Evolutionary conservation across 1,139 yeast species (phyloP), one percentile per base, ranked within the genome.

Genomic region (Lodderomyces margitis): DNA sequence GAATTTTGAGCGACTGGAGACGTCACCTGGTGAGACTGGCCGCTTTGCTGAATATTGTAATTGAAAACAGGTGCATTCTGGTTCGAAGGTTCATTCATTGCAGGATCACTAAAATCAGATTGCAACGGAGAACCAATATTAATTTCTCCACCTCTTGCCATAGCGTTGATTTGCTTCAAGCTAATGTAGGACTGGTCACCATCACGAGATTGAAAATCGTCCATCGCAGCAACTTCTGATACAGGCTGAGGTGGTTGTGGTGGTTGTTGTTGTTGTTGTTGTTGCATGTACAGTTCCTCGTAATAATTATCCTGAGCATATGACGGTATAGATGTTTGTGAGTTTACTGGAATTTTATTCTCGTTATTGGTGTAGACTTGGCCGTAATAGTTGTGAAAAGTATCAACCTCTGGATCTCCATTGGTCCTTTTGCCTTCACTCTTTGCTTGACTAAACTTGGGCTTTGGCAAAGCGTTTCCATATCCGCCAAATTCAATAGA

Each of bases 401-500:
- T 50, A 28, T 23, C 28, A 21, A 28, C n/a, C 19, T 28, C 32
- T n/a, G n/a, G n/a, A n/a, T 28, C 32, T 7, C n/a, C n/a, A 19
- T 8, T 9, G 3, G 19, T 12, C 11, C n/a, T 28, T 23, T n/a
- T 19, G 30, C 11, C 12, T 3, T 28, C 24, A 28, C 12, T 30
- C 10, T 27, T 35, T 3, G 12, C 20, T 14, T 28, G 34, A 20
- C 24, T 31, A 37, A 36, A 38, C 30, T 51, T 51, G 6, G 55
- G 50, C 40, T 66, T 66, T n/a, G 64, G 61, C 37, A 68, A 55
- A 2, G 73, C 68, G 49, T 66, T 66, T 34, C 53, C 51, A 42
- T 52, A 60, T 11, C 75, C 75, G 4, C 75, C 76, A 59, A 70
- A 71, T 37, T 66, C 71, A 34, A 68, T 54, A 33, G 73, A 64